Percentiles rank a stretch among this genome's conserved stretches.
Evolutionary conservation across 2,329 filamentous ascomycete genomes (phyloP).

Genomic region (Neodidymelliopsis sp.): DNA sequence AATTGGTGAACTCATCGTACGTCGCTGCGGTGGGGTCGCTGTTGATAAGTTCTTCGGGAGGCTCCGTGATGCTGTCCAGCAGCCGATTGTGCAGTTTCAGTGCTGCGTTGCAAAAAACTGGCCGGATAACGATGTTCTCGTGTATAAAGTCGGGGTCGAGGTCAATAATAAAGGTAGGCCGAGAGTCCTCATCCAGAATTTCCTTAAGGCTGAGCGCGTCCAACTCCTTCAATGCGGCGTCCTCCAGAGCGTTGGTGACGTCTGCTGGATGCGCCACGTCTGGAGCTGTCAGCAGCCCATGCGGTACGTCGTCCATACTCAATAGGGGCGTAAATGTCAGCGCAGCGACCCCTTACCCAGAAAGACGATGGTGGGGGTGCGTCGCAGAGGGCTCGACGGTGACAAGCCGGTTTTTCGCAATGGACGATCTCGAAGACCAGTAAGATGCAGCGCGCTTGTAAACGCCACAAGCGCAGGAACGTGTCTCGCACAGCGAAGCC

Average conservation of each 20-base stretch:
- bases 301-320: constrained; percentile 6
- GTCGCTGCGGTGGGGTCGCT: constrained; percentile 17
- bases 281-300: neutral
- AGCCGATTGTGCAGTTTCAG: constrained; percentile 39
- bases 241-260: constrained; percentile 16
- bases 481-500: neutral
- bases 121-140: constrained; percentile 25
- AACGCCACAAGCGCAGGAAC: constrained; percentile 16
- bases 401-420: constrained; percentile 2
- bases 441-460: constrained; percentile 14
- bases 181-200: constrained; percentile 41
- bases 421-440: constrained; percentile 1
- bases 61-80: constrained; percentile 34
- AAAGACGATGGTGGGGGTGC: constrained; percentile 4
- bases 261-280: constrained; percentile 1
- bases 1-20: constrained; percentile 51
- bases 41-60: constrained; percentile 1
- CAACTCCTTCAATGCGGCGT: constrained; percentile 30
- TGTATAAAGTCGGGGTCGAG: constrained; percentile 37
- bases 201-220: constrained; percentile 36
- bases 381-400: neutral
- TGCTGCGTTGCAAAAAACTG: constrained; percentile 42
- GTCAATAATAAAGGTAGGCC: constrained; percentile 44
- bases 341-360: constrained; percentile 1
- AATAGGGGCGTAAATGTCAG: neutral